A percentile compares a stretch with the other conserved stretches of the same genome.
phyloP scores from a whole-genome alignment of 768 basidiomycete species.

The Auriscalpium orientale region DNA sequence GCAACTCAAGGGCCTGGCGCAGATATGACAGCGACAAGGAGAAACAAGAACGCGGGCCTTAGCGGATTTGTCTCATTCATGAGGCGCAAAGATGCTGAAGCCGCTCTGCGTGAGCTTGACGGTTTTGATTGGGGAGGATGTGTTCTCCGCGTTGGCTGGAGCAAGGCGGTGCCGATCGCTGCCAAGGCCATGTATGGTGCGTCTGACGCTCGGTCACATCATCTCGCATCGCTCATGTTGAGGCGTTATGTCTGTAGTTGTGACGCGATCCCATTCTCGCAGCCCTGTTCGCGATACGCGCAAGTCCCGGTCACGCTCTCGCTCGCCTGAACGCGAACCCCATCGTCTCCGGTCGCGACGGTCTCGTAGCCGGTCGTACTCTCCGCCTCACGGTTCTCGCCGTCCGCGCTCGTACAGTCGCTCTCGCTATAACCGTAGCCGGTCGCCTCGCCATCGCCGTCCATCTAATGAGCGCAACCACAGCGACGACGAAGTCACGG shows the following conservation, averaged over 20 bases:
- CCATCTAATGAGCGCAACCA: constrained; percentile 25
- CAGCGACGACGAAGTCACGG: constrained; percentile 61
- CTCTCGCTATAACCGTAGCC: constrained; percentile 36
- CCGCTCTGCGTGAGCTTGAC: constrained; percentile 82
- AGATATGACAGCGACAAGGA: constrained; percentile 67
- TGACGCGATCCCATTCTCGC: constrained; percentile 18
- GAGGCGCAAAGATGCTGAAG: constrained; percentile 87
- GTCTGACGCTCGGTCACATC: constrained; percentile 8
- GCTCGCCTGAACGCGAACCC: constrained; percentile 27
- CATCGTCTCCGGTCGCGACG: constrained; percentile 25
- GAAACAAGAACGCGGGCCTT: constrained; percentile 66
- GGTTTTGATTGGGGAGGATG: constrained; percentile 94
- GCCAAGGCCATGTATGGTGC: constrained; percentile 74
- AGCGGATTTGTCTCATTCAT: constrained; percentile 98
- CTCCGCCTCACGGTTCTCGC: constrained; percentile 32
- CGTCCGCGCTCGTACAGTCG: constrained; percentile 35
- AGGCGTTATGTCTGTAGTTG: constrained; percentile 1
- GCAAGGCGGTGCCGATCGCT: constrained; percentile 89
- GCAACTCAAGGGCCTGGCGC: constrained; percentile 57
- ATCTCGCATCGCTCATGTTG: neutral
- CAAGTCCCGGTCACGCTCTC: constrained; percentile 20
- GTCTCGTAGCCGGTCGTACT: constrained; percentile 28
- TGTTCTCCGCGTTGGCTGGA: constrained; percentile 87
- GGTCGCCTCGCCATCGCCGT: constrained; percentile 33
- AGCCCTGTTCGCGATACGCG: constrained; percentile 27